Percentiles rank a stretch among this genome's conserved stretches.
These are phyloP conservation scores for Colletotrichum agaves DNA, from an alignment of 2,329 filamentous ascomycete species.

Conservation along the genomic window DNA sequence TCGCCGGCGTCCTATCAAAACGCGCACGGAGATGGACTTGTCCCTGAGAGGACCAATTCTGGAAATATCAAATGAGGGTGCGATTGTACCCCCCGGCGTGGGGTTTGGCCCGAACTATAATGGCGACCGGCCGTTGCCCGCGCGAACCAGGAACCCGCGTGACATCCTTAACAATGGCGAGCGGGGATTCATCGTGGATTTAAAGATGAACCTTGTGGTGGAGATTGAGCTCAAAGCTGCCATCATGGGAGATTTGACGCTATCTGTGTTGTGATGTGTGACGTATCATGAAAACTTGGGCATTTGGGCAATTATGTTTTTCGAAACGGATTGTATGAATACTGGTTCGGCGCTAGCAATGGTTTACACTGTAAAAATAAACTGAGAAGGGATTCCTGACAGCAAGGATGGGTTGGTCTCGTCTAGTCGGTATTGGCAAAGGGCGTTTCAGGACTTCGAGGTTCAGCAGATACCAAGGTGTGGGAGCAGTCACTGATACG, in stretches of 20 bases:
- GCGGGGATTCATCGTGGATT: slow-evolving; percentile 32
- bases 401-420: not conserved
- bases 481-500: not conserved
- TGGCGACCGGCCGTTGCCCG: slow-evolving; percentile 13
- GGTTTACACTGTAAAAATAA: slow-evolving; percentile 5
- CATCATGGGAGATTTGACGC: slow-evolving; percentile 30
- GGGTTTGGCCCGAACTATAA: slow-evolving; percentile 24
- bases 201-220: slow-evolving; percentile 28
- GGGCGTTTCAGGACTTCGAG: slow-evolving; percentile 16
- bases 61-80: slow-evolving; percentile 3
- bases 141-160: slow-evolving; percentile 29
- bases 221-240: slow-evolving; percentile 30
- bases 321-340: not conserved
- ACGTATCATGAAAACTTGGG: not conserved
- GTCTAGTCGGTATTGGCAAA: not conserved
- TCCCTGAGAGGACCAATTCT: slow-evolving; percentile 23
- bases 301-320: not conserved
- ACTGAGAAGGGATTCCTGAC: not conserved
- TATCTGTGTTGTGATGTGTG: slow-evolving; percentile 24
- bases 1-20: slow-evolving; percentile 17
- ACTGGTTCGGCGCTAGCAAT: slow-evolving; percentile 5
- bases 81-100: slow-evolving; percentile 13
- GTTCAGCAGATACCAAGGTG: not conserved
- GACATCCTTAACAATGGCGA: slow-evolving; percentile 32
- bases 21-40: slow-evolving; percentile 15